Conservation (phyloP, 2,329 filamentous ascomycete genomes). For the Xylaria sp. region DNA sequence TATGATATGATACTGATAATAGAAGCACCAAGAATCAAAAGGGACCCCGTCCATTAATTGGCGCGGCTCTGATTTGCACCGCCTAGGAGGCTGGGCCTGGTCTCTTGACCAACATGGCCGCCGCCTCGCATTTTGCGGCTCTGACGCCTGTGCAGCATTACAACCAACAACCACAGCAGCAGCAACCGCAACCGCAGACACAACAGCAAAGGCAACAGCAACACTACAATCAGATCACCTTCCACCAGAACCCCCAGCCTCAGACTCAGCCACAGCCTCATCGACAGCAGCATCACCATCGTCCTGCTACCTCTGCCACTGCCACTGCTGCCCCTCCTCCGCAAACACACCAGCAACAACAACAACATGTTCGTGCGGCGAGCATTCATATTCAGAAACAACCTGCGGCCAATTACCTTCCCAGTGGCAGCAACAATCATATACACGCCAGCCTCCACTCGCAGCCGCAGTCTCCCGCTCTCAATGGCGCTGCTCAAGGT, state of each 20-base stretch:
- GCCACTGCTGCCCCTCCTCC: not conserved
- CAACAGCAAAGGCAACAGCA: slow-evolving; percentile 23
- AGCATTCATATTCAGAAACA: not conserved
- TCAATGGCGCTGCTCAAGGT: slow-evolving; percentile 18
- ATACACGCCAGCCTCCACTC: slow-evolving; percentile 30
- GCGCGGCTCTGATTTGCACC: not conserved
- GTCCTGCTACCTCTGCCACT: not conserved
- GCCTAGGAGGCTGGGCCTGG: slow-evolving; percentile 20
- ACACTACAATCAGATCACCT: slow-evolving; percentile 26
- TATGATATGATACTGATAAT: not conserved
- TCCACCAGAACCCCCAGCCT: slow-evolving; percentile 9
- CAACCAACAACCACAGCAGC: slow-evolving; percentile 36
- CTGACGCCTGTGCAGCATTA: slow-evolving; percentile 42
- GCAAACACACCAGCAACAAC: not conserved
- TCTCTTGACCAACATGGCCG: slow-evolving; percentile 39
- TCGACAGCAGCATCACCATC: slow-evolving; percentile 8
- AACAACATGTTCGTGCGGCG: slow-evolving; percentile 13
- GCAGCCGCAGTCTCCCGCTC: slow-evolving; percentile 19
- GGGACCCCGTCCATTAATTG: not conserved
- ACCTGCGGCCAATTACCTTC: slow-evolving; percentile 18
- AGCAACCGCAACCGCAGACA: slow-evolving; percentile 16
- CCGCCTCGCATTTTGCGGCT: slow-evolving; percentile 41
- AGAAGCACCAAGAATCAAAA: not conserved
- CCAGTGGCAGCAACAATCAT: slow-evolving; percentile 16
- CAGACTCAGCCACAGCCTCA: not conserved